Evolutionary conservation across 2,329 filamentous ascomycete species (phyloP), one percentile per base, ranked within the genome.

Genomic region (Myriosclerotinia scirpicola): DNA sequence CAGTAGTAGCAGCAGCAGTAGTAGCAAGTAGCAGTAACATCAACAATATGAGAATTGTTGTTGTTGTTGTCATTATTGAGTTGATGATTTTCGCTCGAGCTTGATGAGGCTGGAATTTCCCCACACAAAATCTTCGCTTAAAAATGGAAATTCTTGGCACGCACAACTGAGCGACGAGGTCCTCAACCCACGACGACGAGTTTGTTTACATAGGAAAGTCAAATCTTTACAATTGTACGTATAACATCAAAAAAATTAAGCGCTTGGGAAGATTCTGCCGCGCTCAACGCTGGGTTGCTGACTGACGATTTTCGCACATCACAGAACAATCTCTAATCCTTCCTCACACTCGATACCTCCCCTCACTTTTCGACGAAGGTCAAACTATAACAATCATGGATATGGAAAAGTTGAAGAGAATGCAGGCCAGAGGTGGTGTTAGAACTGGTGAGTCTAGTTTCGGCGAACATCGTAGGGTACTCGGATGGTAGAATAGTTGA

Each of bases 361-460:
- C 70, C 68, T 54, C 70, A 68, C 67, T 68, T 69, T 67, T 66
- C 61, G 63, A 65, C 63, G 54, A 73, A 74, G 69, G 69, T 72
- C 71, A 59, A 53, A 71, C 69, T 75, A 77, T 74, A 77, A 76
- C 79, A 78, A 83, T 76, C 75, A 87, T 88, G 86, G 85, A 88
- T 84, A 81, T 84, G 77, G 85, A 85, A 79, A 88, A 88, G 83
- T 80, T 88, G 77, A 85, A 84, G 78, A 85, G 80, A 79, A 85
- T 88, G 84, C 85, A 88, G 80, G 82, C 85, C 78, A 84, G 86
- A 72, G 75, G 76, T 74, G 76, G 76, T 76, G 56, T 68, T 68
- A 58, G 63, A 65, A 65, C 63, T 60, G 63, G 63, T 73, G 58
- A 44, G 58, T 54, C 15, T 26, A 38, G 38, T 17, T 26, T 20